phyloP scores from a whole-genome alignment of 768 basidiomycete genomes.

The Leccinum uliginosum region DNA sequence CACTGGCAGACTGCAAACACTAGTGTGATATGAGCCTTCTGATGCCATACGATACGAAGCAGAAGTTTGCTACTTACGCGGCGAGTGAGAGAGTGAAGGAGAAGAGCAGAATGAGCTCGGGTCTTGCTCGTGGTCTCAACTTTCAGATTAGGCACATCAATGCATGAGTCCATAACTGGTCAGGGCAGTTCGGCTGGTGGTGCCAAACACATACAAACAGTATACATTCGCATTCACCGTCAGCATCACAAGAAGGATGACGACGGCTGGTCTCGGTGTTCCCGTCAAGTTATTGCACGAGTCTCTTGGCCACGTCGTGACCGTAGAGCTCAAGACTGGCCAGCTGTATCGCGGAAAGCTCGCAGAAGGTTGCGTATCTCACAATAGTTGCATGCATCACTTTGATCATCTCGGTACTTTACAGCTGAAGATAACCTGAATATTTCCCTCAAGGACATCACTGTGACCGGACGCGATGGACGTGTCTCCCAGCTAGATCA shows the following conservation, averaged over 20 bases:
- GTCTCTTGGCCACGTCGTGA: constrained; percentile 92
- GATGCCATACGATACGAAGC: too few relatives aligned
- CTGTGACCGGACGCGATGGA: constrained; percentile 96
- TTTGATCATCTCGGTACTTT: constrained; percentile 16
- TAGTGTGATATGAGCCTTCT: background rate
- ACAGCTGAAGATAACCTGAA: constrained; percentile 98
- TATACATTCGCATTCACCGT: constrained; percentile 5
- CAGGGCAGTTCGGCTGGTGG: background rate
- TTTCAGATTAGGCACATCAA: background rate
- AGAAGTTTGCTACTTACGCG: background rate
- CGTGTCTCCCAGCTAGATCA: constrained; percentile 98
- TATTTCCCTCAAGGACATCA: constrained; percentile 93
- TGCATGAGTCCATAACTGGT: background rate
- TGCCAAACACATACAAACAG: constrained; percentile 21
- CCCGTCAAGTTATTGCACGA: constrained; percentile 97
- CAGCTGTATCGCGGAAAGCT: constrained; percentile 97
- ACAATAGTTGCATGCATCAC: constrained; percentile 5
- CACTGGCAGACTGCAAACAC: background rate
- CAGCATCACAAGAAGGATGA: constrained; percentile 23
- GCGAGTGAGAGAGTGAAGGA: background rate
- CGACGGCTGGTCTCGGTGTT: constrained; percentile 74
- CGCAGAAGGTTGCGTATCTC: constrained; percentile 65
- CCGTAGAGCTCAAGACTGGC: constrained; percentile 97
- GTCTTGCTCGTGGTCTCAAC: background rate
- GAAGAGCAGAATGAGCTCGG: background rate